phyloP scores from a whole-genome alignment of 257 asterid genomes.

The Solanum okadae region DNA sequence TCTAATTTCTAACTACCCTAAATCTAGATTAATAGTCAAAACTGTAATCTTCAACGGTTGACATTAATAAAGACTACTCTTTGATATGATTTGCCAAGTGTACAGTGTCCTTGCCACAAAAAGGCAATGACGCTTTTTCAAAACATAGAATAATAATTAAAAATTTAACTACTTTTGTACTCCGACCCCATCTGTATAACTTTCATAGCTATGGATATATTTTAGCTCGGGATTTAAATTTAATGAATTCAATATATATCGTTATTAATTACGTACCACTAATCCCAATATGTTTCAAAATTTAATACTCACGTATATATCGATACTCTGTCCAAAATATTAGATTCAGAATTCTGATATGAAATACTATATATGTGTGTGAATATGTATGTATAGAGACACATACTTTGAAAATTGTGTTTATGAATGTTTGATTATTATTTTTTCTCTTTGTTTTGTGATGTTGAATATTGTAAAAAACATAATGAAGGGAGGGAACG shows the following conservation, averaged over 20 bases:
- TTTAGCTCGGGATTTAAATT: background rate
- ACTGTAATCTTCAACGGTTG: background rate
- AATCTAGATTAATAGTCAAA: background rate
- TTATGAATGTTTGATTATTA: background rate
- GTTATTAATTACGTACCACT: background rate
- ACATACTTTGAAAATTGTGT: background rate
- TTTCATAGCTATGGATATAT: background rate
- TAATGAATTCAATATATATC: background rate
- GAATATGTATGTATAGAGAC: background rate
- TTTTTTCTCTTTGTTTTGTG: background rate
- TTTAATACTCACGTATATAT: background rate
- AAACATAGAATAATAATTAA: background rate
- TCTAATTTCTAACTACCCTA: background rate
- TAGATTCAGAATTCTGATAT: background rate
- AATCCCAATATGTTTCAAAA: background rate
- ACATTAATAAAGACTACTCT: background rate
- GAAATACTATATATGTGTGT: background rate
- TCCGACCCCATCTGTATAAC: background rate
- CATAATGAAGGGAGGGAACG: background rate
- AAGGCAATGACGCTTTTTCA: background rate
- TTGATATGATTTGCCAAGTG: background rate
- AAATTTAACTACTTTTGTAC: background rate
- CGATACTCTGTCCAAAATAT: background rate
- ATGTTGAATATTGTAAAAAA: background rate
- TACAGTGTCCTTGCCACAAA: background rate